Evolutionary conservation across 164 flowering plant species (phyloP).

Genomic region (Platanus orientalis): DNA sequence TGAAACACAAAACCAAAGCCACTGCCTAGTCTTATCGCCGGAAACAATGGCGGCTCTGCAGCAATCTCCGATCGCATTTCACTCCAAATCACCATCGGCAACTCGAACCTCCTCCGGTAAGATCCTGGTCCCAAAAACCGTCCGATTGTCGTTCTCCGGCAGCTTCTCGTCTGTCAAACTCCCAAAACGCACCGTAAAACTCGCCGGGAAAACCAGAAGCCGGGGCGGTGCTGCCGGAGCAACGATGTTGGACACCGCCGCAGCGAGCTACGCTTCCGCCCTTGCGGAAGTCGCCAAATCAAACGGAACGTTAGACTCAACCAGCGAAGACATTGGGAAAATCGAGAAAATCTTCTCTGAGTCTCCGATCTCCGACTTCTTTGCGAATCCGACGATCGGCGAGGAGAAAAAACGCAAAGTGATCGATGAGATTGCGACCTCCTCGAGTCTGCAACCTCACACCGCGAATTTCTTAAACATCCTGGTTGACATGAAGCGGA

Average conservation of each 20-base stretch:
- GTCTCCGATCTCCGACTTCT: conserved; percentile 35
- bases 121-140: conserved; percentile 9
- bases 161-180: conserved; percentile 26
- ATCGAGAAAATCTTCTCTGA: conserved; percentile 60
- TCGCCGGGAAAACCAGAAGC: conserved; percentile 10
- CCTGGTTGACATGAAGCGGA: conserved; percentile 56
- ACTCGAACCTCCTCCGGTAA: conserved; percentile 5
- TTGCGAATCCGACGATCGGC: conserved; percentile 49
- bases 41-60: conserved; percentile 47
- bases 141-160: conserved; percentile 45
- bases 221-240: conserved; percentile 31
- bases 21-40: background rate
- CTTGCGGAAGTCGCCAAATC: conserved; percentile 67
- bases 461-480: conserved; percentile 68
- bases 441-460: conserved; percentile 45
- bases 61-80: conserved; percentile 40
- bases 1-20: background rate
- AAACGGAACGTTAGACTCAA: conserved; percentile 61
- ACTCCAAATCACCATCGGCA: conserved; percentile 26
- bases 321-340: conserved; percentile 59
- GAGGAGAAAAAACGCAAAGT: conserved; percentile 41
- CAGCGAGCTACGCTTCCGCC: conserved; percentile 73
- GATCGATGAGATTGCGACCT: conserved; percentile 44
- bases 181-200: conserved; percentile 21
- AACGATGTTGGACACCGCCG: conserved; percentile 47